Percentiles rank a stretch among this genome's conserved stretches.
These are phyloP conservation scores for Monilinia vaccinii-corymbosi DNA, from an alignment of 2,329 filamentous ascomycete species.

Conservation along the genomic window DNA sequence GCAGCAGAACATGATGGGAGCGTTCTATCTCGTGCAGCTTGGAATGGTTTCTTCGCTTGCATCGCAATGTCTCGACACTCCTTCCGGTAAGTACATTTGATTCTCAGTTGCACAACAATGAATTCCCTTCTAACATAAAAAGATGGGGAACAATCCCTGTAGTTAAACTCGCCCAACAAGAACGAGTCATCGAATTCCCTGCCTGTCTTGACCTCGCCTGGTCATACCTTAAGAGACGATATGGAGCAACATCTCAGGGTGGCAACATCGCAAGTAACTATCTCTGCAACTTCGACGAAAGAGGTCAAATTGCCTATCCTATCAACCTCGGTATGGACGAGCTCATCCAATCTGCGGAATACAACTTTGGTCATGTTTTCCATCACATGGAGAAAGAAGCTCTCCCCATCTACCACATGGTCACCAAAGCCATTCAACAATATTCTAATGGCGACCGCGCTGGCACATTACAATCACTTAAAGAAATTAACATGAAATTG, in stretches of 20 bases:
- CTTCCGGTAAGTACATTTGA: constrained; percentile 21
- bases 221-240: constrained; percentile 28
- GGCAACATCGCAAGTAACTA: constrained; percentile 30
- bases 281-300: constrained; percentile 28
- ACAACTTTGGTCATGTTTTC: constrained; percentile 29
- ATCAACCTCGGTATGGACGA: constrained; percentile 29
- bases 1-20: constrained; percentile 23
- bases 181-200: constrained; percentile 28
- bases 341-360: constrained; percentile 25
- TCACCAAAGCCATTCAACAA: constrained; percentile 3
- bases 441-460: constrained; percentile 1
- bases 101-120: background rate
- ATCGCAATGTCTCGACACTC: constrained; percentile 29
- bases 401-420: constrained; percentile 3
- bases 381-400: constrained; percentile 24
- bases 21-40: constrained; percentile 25
- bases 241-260: constrained; percentile 27
- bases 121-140: background rate
- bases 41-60: constrained; percentile 31
- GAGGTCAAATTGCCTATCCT: constrained; percentile 24
- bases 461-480: background rate
- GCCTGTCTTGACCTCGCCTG: constrained; percentile 28
- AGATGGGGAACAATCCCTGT: constrained; percentile 31
- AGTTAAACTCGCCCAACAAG: constrained; percentile 30
- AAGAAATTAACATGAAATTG: constrained; percentile 11